Evolutionary conservation across 2,329 filamentous ascomycete genomes (phyloP), one percentile per base, ranked within the genome.

Genomic region (Thielaviopsis populi): DNA sequence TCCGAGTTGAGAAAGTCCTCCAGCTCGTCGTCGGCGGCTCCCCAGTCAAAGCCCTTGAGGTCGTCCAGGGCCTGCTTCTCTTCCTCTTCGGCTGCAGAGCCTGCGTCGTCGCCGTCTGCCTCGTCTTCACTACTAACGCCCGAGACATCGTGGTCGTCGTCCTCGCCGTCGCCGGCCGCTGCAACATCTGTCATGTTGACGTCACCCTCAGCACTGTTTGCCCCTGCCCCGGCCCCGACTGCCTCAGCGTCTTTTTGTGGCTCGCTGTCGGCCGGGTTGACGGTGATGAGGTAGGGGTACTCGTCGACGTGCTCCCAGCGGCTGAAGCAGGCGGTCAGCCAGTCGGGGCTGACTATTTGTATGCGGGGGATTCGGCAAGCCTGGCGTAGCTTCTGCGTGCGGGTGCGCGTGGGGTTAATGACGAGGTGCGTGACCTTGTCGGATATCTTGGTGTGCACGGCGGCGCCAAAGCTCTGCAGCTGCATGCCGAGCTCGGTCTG

Each of bases 271-370:
- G 85, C 82, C 0, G 87, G 83, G 61, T 90, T 85, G 1, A 91
- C 80, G n/a, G 86, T 79, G 58, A 95, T 73, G n/a, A 88, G 77
- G 70, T 92, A 96, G 0, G 87, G 85, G 1, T 79, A 79, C 72
- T 96, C 91, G 64, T 94, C 85, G 11, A 95, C 77, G 64, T 83
- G 85, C 67, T 82, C 79, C 94, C 94, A 99, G 72, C 87, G 86
- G 30, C 84, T 87, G 67, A 97, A 83, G 63, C 86, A 95, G 68
- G 91, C 87, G 40, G 86, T 80, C 37, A 99, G 83, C 94, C 94
- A 99, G 69, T 89, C 84, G 62, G 91, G 88, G 69, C 87, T 91
- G 59, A 99, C 94, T 65, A 99, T 95, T 72, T 91, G 91, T 73
- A 97, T 88, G 61, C 84, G 83, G 0, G 87, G 79, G 63, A 90